A percentile compares a stretch with the other conserved stretches of the same genome.
Conservation (phyloP, 768 basidiomycete genomes). For the Lactarius psammicola region DNA sequence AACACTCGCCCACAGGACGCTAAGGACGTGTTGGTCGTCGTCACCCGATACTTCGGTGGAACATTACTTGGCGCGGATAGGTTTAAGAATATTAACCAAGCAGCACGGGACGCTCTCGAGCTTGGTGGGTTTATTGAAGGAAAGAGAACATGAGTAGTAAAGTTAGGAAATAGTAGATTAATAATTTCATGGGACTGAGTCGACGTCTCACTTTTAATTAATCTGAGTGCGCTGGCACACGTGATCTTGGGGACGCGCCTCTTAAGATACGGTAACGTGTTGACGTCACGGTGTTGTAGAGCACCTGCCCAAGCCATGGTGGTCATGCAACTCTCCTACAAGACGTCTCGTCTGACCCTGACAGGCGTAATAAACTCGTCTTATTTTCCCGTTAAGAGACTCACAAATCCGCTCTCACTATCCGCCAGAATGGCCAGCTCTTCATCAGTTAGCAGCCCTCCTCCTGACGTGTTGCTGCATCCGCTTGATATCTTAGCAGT, state of each 20-base stretch:
- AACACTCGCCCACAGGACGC: slow-evolving; percentile 53
- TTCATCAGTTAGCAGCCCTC: slow-evolving; percentile 7
- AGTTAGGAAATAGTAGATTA: slow-evolving; percentile 2
- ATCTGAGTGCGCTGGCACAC: too few species aligned
- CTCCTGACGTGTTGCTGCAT: not conserved
- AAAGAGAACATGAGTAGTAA: slow-evolving; percentile 10
- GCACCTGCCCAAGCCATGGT: not conserved
- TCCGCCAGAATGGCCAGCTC: slow-evolving; percentile 19
- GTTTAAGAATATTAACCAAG: slow-evolving; percentile 93
- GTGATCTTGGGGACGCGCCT: too few species aligned
- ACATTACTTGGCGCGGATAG: slow-evolving; percentile 86
- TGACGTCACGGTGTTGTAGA: not conserved
- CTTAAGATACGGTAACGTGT: too few species aligned
- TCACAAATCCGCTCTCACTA: not conserved
- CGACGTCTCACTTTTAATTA: too few species aligned
- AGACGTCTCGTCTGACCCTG: not conserved
- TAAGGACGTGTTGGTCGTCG: slow-evolving; percentile 82
- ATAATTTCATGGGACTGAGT: not conserved
- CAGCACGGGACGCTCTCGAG: slow-evolving; percentile 88
- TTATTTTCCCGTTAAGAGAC: not conserved
- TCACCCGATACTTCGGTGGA: slow-evolving; percentile 93
- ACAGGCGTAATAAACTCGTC: slow-evolving; percentile 2
- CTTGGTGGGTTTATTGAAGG: slow-evolving; percentile 78
- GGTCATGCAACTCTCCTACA: slow-evolving; percentile 15
- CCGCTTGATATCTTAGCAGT: slow-evolving; percentile 13